Conservation (phyloP, 129 eudicot genomes). For the Chrysanthemum seticuspe region DNA sequence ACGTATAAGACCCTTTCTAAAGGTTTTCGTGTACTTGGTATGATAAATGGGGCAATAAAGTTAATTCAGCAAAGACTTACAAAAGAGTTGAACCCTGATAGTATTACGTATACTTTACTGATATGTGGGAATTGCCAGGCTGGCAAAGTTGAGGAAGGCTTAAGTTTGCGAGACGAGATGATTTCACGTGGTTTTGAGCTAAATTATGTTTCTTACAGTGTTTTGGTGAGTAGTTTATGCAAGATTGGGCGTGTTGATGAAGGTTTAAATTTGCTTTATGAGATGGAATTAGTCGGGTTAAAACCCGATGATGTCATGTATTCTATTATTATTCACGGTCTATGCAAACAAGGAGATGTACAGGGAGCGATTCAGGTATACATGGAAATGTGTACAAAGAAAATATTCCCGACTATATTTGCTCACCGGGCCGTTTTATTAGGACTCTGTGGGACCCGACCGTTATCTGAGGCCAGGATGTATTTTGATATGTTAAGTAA, state of each 20-base stretch:
- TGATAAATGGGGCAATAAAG: conserved; percentile 43
- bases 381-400: conserved; percentile 47
- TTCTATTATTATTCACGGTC: conserved; percentile 64
- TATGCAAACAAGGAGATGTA: conserved; percentile 74
- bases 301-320: conserved; percentile 66
- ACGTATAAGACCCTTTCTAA: conserved; percentile 72
- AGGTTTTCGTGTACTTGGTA: conserved; percentile 75
- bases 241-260: conserved; percentile 57
- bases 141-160: conserved; percentile 59
- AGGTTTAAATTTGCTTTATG: conserved; percentile 55
- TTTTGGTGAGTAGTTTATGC: conserved; percentile 67
- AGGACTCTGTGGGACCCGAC: conserved; percentile 51
- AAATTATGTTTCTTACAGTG: conserved; percentile 48
- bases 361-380: conserved; percentile 56
- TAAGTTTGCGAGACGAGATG: conserved; percentile 66
- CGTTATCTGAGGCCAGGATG: conserved; percentile 57
- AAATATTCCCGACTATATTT: conserved; percentile 37
- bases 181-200: conserved; percentile 49
- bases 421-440: conserved; percentile 50
- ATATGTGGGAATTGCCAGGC: conserved; percentile 74
- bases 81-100: conserved; percentile 50
- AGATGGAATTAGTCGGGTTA: conserved; percentile 50
- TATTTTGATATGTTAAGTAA: conserved; percentile 49
- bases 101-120: conserved; percentile 54
- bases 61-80: conserved; percentile 41